Percentiles rank a stretch among this genome's conserved stretches.
These are phyloP conservation scores for Fusarium aywerte DNA, from an alignment of 2,329 filamentous ascomycete genomes.

Conservation along the genomic window DNA sequence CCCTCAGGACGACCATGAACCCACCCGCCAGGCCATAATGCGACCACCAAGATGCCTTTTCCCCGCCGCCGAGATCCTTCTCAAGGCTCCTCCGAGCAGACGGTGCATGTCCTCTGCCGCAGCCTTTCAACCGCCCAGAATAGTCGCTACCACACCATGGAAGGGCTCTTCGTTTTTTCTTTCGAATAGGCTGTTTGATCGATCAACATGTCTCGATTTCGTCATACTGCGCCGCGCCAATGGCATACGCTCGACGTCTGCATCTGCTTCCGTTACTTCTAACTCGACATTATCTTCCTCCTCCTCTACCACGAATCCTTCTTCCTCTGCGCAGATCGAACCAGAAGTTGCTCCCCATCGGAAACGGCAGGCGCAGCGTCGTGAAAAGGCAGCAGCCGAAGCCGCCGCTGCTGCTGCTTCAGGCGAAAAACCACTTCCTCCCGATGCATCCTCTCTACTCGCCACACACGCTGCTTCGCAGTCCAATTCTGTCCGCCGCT, in stretches of 20 bases:
- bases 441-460: constrained; percentile 66
- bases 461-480: constrained; percentile 62
- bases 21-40: constrained; percentile 47
- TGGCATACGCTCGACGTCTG: constrained; percentile 45
- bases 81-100: constrained; percentile 36
- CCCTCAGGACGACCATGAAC: constrained; percentile 46
- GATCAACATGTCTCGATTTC: constrained; percentile 52
- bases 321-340: constrained; percentile 38
- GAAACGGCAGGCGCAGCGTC: constrained; percentile 48
- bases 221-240: constrained; percentile 46
- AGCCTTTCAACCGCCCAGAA: constrained; percentile 41
- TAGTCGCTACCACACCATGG: constrained; percentile 33
- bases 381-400: constrained; percentile 39
- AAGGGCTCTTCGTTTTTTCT: constrained; percentile 48
- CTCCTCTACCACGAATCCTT: constrained; percentile 26
- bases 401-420: constrained; percentile 33
- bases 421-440: constrained; percentile 53
- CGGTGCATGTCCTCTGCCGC: constrained; percentile 49
- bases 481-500: constrained; percentile 68
- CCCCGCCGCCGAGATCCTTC: constrained; percentile 47
- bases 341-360: constrained; percentile 50
- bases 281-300: constrained; percentile 37
- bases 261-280: constrained; percentile 29
- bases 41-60: constrained; percentile 49
- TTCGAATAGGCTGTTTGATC: constrained; percentile 52